Evolutionary conservation across 306 rosid species (phyloP), one percentile per base, ranked within the genome.

Genomic region (Prunus davidiana): DNA sequence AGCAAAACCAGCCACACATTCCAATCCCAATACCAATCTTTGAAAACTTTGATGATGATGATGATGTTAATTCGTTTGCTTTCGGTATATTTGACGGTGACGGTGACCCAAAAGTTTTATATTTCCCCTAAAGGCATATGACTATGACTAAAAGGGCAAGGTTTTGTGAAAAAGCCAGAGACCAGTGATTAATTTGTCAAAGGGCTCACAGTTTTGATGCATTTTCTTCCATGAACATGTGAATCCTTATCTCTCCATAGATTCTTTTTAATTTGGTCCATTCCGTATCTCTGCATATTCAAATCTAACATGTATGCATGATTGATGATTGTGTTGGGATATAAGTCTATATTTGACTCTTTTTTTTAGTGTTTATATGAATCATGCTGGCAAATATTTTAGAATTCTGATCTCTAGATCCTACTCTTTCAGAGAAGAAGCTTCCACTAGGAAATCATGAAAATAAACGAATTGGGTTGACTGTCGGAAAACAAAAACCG

Each of bases 151-250:
- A 41, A 22, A 18, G 2, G 1, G 46, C 15, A 10, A 9, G 74
- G 18, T 10, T 51, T 49, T 49, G 73, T 47, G 73, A 27, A 67
- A 67, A 46, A 43, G n/a, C 13, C 18, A 46, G 20, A 43, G 56
- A 20, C n/a, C 18, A 47, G 73, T 69, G 50, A 49, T 62, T 14
- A 49, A 49, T 28, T 62, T 62, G 67, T 62, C 67, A 62, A 62
- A 62, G 67, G 67, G 43, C 20, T 25, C 2, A 22, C 5, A 12
- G 27, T 58, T 62, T 25, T 60, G 65, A 62, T n/a, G 45, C 30
- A 62, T 62, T 46, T 30, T 64, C 46, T 6, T 27, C 66, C 66
- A 25, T 18, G 47, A 15, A 46, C 69, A 32, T 64, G 69, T 64
- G 47, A 64, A 64, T 32, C 24, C 69, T 32, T 64, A n/a, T 18